Conservation (phyloP, 345 rosid genomes). For the Jatropha curcas region DNA sequence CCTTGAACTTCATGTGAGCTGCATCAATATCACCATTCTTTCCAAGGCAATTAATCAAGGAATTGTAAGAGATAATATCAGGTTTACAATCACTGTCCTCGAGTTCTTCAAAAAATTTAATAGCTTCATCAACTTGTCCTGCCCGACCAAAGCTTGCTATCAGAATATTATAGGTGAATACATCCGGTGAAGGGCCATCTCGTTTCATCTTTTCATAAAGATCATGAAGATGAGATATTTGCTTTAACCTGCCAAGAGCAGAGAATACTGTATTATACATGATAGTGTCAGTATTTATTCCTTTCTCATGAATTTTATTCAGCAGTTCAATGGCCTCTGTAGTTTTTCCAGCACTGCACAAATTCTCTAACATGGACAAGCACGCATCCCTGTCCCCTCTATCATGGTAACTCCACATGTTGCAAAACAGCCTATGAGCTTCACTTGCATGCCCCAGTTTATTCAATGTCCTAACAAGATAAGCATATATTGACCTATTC, state of each 20-base stretch:
- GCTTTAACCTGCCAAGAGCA: conserved; percentile 72
- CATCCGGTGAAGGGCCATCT: conserved; percentile 69
- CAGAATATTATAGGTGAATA: conserved; percentile 80
- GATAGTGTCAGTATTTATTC: conserved; percentile 55
- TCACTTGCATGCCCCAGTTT: conserved; percentile 79
- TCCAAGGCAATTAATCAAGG: conserved; percentile 87
- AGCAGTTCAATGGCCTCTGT: conserved; percentile 76
- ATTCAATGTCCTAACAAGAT: conserved; percentile 65
- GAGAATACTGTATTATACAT: conserved; percentile 79
- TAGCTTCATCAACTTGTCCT: conserved; percentile 66
- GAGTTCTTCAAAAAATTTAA: conserved; percentile 80
- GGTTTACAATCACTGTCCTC: conserved; percentile 68
- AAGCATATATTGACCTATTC: conserved; percentile 74
- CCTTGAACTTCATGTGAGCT: conserved; percentile 88
- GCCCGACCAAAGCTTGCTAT: conserved; percentile 77
- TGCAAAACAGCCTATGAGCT: conserved; percentile 82
- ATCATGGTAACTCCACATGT: conserved; percentile 86
- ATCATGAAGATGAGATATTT: conserved; percentile 63
- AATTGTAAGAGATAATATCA: conserved; percentile 77
- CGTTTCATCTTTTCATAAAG: conserved; percentile 76
- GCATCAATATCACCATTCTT: conserved; percentile 91
- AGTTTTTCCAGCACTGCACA: conserved; percentile 72
- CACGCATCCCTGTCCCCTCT: conserved; percentile 72
- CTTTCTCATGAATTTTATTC: conserved; percentile 68
- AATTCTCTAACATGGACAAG: conserved; percentile 69